Evolutionary conservation across 2,329 filamentous ascomycete species (phyloP), one percentile per base, ranked within the genome.

Genomic region (Microsporum ferrugineum): DNA sequence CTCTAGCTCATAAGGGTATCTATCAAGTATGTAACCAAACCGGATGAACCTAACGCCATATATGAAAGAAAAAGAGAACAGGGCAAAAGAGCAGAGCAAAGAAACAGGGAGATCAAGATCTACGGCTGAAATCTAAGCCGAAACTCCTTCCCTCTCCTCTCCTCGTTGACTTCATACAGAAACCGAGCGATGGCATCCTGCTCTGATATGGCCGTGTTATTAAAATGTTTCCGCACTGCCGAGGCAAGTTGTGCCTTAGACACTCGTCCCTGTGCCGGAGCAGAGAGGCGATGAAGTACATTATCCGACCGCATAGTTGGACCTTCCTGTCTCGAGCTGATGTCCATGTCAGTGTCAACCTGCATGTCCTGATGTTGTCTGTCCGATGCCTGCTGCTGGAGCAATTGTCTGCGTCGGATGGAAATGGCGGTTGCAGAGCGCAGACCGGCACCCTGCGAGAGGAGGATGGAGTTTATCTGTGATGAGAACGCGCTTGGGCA

Each of bases 181-280:
- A 79, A 78, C 61, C 73, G 67, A n/a, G 76, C 76, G 62, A 79
- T 77, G 2, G 74, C 74, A 63, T 78, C 76, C 60, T 76, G 76
- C 66, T 79, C 77, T 47, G 72, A 75, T 7, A 79, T 67, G 5
- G 73, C 76, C 17, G 75, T 74, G 56, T 73, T 76, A 63, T 78
- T 78, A 60, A 79, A 79, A 63, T 79, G 77, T 64, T 76, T 78
- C 55, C 77, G 72, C 31, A 78, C 76, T 0, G 75, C 70, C 23
- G 70, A 67, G 27, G 76, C 75, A 5, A 79, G 71, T 38, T 75
- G 71, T 4, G 74, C 70, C 60, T 77, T 77, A 62, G 71, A 70
- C 41, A 77, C 73, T 47, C 74, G 70, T 59, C 73, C 73, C 60
- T 76, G 73, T n/a, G 33, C 39, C n/a, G 39, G 39, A 31, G 49